Evolutionary conservation across 176 grass and related monocot species (phyloP).

Genomic region (Thinopyrum elongatum): DNA sequence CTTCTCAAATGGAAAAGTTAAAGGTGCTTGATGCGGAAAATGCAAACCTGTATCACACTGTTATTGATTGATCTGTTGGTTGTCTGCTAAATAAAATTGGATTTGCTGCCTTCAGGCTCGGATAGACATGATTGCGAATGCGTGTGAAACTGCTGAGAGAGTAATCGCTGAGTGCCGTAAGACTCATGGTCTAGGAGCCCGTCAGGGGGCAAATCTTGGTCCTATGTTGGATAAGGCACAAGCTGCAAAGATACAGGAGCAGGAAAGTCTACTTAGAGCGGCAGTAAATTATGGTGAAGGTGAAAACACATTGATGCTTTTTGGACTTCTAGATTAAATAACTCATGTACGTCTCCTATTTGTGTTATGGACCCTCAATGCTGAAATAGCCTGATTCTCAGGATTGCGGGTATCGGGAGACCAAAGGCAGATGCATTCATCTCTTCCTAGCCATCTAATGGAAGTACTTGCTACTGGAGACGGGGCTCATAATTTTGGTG

Average conservation of each 20-base stretch:
- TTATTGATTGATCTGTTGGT: neutral
- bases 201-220: constrained; percentile 71
- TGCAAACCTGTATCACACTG: neutral
- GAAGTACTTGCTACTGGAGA: constrained; percentile 77
- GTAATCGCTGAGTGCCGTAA: constrained; percentile 79
- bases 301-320: constrained; percentile 34
- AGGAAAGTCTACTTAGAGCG: constrained; percentile 76
- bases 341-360: constrained; percentile 1
- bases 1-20: constrained; percentile 82
- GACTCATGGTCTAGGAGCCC: constrained; percentile 69
- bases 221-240: constrained; percentile 90
- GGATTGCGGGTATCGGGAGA: constrained; percentile 71
- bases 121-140: constrained; percentile 93
- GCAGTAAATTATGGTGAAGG: constrained; percentile 91
- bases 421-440: constrained; percentile 69
- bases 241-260: constrained; percentile 98
- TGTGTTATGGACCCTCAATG: neutral
- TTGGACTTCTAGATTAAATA: constrained; percentile 8
- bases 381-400: constrained; percentile 28
- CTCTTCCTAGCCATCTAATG: constrained; percentile 96
- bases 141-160: constrained; percentile 97
- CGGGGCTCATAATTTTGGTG: constrained; percentile 64
- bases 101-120: constrained; percentile 51
- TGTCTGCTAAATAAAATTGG: constrained; percentile 19
- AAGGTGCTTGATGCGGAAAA: constrained; percentile 50